Evolutionary conservation across 176 grass and related monocot species (phyloP).

Genomic region (Themeda triandra): DNA sequence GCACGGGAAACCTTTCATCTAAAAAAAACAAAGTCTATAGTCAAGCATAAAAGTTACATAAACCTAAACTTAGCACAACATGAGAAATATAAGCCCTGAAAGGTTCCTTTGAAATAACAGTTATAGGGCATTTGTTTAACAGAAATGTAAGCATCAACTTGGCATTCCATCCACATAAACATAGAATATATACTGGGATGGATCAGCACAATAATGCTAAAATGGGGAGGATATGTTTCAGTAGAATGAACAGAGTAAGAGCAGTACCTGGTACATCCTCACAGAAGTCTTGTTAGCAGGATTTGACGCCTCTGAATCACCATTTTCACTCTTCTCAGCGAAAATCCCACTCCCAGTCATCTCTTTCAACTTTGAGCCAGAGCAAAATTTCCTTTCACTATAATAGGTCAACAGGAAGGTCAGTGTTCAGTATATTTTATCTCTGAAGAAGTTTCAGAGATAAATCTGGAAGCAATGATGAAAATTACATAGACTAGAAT

Average conservation of each 20-base stretch:
- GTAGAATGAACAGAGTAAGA: conserved; percentile 22
- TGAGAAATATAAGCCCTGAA: not conserved
- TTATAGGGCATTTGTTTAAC: not conserved
- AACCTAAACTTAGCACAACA: not conserved
- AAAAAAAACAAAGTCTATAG: not conserved
- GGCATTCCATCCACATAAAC: not conserved
- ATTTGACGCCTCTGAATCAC: conserved; percentile 55
- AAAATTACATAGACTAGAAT: not conserved
- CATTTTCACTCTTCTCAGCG: conserved; percentile 41
- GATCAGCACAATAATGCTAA: not conserved
- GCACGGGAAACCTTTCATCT: no score
- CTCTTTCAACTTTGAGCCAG: conserved; percentile 71
- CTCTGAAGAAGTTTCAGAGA: not conserved
- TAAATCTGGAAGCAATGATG: not conserved
- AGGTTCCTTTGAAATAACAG: conserved; percentile 19
- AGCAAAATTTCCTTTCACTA: conserved; percentile 75
- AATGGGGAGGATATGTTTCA: conserved; percentile 8
- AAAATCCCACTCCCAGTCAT: conserved; percentile 94
- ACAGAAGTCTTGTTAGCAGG: conserved; percentile 53
- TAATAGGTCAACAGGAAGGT: conserved; percentile 20
- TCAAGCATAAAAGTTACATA: not conserved
- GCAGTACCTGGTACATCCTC: conserved; percentile 82
- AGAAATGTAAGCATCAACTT: conserved; percentile 2
- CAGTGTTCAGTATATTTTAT: conserved; percentile 13
- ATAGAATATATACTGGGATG: not conserved